Evolutionary conservation across 345 rosid genomes (phyloP).

Genomic region (Corchorus capsularis): DNA sequence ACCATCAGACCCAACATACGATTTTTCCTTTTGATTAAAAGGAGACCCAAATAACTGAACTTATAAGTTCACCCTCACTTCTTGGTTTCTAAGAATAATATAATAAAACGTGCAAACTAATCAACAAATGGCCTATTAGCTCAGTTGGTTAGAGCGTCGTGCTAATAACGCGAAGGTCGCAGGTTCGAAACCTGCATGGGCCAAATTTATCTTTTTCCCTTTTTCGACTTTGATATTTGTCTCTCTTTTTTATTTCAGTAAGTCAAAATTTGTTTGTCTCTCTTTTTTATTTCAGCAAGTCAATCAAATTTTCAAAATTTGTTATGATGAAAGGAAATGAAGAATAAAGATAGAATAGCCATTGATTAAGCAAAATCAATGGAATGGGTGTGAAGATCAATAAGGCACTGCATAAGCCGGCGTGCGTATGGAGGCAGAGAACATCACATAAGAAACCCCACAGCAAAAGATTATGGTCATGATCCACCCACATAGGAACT

Average conservation of each 20-base stretch:
- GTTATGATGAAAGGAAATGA: not conserved
- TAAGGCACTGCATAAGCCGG: conserved; percentile 33
- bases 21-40: no score
- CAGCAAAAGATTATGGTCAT: conserved; percentile 32
- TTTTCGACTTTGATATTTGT: no score
- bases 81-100: no score
- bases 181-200: conserved; percentile 80
- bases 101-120: no score
- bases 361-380: no score
- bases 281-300: no score
- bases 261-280: no score
- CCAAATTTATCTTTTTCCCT: conserved; percentile 24
- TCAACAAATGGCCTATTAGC: conserved; percentile 49
- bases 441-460: conserved; percentile 32
- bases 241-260: no score
- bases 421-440: conserved; percentile 33
- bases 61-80: no score
- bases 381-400: not conserved
- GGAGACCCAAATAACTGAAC: no score
- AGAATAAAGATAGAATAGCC: not conserved
- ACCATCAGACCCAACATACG: no score
- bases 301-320: no score
- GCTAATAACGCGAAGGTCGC: conserved; percentile 97
- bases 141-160: conserved; percentile 96
- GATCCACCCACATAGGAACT: conserved; percentile 33